Evolutionary conservation across 805 yeast genomes (phyloP).

Genomic region (Yamadazyma akitaensis): DNA sequence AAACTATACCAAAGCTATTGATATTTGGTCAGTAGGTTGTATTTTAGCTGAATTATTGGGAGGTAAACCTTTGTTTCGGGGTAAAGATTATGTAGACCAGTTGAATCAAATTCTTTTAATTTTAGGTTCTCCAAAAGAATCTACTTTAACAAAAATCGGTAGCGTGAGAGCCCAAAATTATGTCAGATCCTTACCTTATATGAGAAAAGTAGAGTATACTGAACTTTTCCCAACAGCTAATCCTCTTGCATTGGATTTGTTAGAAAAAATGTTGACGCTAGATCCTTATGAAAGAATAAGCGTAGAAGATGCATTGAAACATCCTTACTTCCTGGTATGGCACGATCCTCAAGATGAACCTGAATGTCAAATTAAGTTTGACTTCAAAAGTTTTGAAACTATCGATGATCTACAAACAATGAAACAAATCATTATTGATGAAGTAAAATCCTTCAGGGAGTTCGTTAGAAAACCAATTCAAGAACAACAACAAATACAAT

Average conservation of each 20-base stretch:
- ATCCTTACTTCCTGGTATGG: constrained; percentile 90
- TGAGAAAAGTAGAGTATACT: constrained; percentile 72
- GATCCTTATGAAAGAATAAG: constrained; percentile 87
- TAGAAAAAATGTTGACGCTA: constrained; percentile 79
- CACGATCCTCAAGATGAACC: constrained; percentile 94
- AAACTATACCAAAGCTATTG: constrained; percentile 94
- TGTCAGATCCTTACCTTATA: constrained; percentile 79
- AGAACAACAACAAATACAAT: constrained; percentile 44
- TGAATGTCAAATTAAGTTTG: constrained; percentile 74
- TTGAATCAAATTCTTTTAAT: constrained; percentile 81
- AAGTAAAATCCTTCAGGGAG: constrained; percentile 73
- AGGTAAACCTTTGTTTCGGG: constrained; percentile 88
- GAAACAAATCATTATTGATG: constrained; percentile 75
- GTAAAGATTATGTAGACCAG: constrained; percentile 95
- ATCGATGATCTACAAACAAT: constrained; percentile 74
- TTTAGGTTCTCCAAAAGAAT: constrained; percentile 82
- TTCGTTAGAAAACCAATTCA: constrained; percentile 76
- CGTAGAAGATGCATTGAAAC: constrained; percentile 86
- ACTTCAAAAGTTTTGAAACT: constrained; percentile 77
- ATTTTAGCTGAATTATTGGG: constrained; percentile 91
- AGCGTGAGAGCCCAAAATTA: constrained; percentile 89
- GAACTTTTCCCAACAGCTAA: constrained; percentile 80
- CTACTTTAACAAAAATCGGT: constrained; percentile 51
- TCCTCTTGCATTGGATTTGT: constrained; percentile 79
- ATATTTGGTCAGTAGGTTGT: constrained; percentile 98